Base-by-base conservation (phyloP, 176 grass and related monocot genomes). In the Carex pumila region DNA sequence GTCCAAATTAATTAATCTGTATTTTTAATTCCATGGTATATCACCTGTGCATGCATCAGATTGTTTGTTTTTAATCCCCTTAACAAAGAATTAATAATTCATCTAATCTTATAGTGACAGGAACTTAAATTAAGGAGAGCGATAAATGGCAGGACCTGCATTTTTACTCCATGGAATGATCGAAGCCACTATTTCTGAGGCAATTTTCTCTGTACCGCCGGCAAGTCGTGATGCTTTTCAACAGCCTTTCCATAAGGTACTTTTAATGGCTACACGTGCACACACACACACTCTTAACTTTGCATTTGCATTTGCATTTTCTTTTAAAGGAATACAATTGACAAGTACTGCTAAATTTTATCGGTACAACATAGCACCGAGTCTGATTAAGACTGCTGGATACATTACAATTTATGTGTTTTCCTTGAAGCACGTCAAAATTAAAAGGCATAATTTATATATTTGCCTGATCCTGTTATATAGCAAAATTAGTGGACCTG, bases 161-260 rank as follows among this genome's bases (percentile, higher is more conserved):
- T 82, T 30, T 53, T 82, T 82, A 52, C 39, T 82, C n/a, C 80
- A 82, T 82, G 80, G 80, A 52, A 65, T 82, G 61, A 58, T 82
- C 19, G 61, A 67, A 45, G 80, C 80, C n/a, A 82, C 80, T 3
- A 82, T 82, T 67, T 82, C 25, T 82, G 80, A 82, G 21, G 80
- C 80, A 45, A 82, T 15, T 82, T 82, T 82, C 45, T 29, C 61
- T 67, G 31, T 61, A 65, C 61, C 80, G 4, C 17, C 80, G n/a
- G 47, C 37, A 32, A 41, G 36, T 82, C 37, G 37, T 9, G 61
- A 49, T 7, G 12, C 5, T 67, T 54, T 31, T 5, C 61, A 82
- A 43, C 18, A 82, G 63, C 80, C 80, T 67, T 54, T 82, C 6
- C 61, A 67, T 12, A 82, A 82, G 80, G 80, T 82, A 50, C 60